Base-by-base conservation (phyloP, 208 protist species). In the Naegleria lovaniensis region DNA sequence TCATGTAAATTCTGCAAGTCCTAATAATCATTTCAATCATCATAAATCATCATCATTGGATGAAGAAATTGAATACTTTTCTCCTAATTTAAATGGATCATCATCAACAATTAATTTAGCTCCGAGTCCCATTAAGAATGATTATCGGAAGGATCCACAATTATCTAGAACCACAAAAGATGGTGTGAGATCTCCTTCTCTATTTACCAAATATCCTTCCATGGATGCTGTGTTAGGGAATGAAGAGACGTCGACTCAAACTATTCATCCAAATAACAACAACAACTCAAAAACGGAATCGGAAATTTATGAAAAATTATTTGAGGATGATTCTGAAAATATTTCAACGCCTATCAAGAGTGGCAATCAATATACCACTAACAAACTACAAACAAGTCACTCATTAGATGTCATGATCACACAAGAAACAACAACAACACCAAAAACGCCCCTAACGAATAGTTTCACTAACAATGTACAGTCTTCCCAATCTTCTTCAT, bases 51-150 rank as follows among this genome's bases (percentile, higher is more conserved):
- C 43, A 67, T 67, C 55, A 29, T 67, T 67, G 55, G 55, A 67
- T 67, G 55, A 67, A 29, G 55, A 67, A 67, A 67, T 67, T 67
- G 55, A 67, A 67, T 67, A 67, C 55, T 67, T 67, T 67, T 67
- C 55, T 29, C 22, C 55, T 1, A 48, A 48, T 48, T 48, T 48
- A 48, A 48, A 48, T 48, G 43, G 43, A 9, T 29, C 51, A 58
- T 5, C 5, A 15, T 19, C 55, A 29, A 67, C 19, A 22, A 19
- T 67, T 67, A 0, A 67, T 22, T 29, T 67, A 29, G 55, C 55
- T 67, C 55, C 55, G 11, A 67, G 55, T 67, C 55, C 55, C 2
- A 67, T 67, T 29, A 67, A 67, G 55, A 67, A 67, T 67, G 55
- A 67, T 67, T 67, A 67, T 67, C 55, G 55, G 13, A 67, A 67